Base-by-base conservation (phyloP, 2,329 filamentous ascomycete genomes). In the Ilyonectria robusta region DNA sequence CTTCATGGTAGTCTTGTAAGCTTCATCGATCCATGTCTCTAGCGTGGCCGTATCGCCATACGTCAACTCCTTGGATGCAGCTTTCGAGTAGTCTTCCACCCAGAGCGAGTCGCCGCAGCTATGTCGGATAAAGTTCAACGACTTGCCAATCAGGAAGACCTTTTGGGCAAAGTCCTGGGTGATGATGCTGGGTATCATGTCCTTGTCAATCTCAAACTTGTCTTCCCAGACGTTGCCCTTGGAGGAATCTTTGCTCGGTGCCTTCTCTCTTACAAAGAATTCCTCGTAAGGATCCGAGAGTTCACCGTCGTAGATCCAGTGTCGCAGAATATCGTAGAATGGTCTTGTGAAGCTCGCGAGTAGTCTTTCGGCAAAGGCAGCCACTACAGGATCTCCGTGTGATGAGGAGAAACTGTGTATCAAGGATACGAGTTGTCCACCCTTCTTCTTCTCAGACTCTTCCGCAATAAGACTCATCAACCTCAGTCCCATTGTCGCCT, bases 281-380 rank as follows among this genome's bases (percentile, higher is more conserved):
- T 99, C 96, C 62, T 91, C 87, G 76, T 95, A 98, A 0, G 97
- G 96, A 80, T 99, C 96, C n/a, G 94, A 94, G 15, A 99, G 87
- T 83, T 99, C 97, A 67, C 96, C 96, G 76, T 99, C 95, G 77
- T 99, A 99, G 57, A 99, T 97, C 96, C 96, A 99, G 75, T 94
- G 93, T 61, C 94, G 91, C 60, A 99, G 85, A 84, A 99, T 98
- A 75, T 97, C 94, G 79, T 99, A 99, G 78, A 99, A 99, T 0
- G 97, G 97, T 17, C 93, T 88, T 1, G 96, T 98, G 60, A 99
- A 93, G 75, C 95, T 93, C 6, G 88, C 87, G 6, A 99, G 87
- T 31, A 99, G 86, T 26, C 95, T 90, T 80, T 98, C 95, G 0
- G 96, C 96, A 82, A 98, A 98, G 0, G 92, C 92, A 69, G 93